Evolutionary conservation across 2,329 filamentous ascomycete genomes (phyloP).

Genomic region (Botrytis medusae): DNA sequence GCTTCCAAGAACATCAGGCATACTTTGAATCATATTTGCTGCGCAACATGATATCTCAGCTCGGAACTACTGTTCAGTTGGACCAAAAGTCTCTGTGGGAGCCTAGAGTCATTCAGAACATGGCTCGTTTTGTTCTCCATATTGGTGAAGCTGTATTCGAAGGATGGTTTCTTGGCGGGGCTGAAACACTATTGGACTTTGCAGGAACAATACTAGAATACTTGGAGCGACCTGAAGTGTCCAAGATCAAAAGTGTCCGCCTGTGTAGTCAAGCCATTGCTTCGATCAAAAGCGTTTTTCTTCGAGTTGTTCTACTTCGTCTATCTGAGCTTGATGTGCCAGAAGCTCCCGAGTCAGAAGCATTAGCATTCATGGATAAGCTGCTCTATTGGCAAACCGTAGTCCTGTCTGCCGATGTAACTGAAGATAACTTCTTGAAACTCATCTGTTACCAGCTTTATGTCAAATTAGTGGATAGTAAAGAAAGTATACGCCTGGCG

Average conservation of each 20-base stretch:
- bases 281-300: conserved; percentile 72
- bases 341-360: conserved; percentile 58
- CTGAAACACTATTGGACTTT: conserved; percentile 81
- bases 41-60: conserved; percentile 68
- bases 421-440: conserved; percentile 78
- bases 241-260: conserved; percentile 80
- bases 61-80: conserved; percentile 68
- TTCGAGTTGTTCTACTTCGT: conserved; percentile 75
- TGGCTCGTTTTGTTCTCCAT: conserved; percentile 77
- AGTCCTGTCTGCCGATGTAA: conserved; percentile 73
- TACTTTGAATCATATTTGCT: conserved; percentile 93
- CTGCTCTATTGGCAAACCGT: conserved; percentile 96
- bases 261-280: conserved; percentile 82
- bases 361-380: conserved; percentile 73
- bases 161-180: conserved; percentile 92
- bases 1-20: conserved; percentile 90
- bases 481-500: conserved; percentile 66
- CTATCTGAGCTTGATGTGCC: conserved; percentile 79
- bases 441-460: conserved; percentile 93
- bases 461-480: conserved; percentile 74
- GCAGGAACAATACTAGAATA: conserved; percentile 83
- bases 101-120: conserved; percentile 80
- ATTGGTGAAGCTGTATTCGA: conserved; percentile 90
- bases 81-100: conserved; percentile 74
- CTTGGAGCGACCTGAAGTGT: conserved; percentile 79